Evolutionary conservation across 2,329 filamentous ascomycete species (phyloP).

Genomic region (Cytospora chrysosperma): DNA sequence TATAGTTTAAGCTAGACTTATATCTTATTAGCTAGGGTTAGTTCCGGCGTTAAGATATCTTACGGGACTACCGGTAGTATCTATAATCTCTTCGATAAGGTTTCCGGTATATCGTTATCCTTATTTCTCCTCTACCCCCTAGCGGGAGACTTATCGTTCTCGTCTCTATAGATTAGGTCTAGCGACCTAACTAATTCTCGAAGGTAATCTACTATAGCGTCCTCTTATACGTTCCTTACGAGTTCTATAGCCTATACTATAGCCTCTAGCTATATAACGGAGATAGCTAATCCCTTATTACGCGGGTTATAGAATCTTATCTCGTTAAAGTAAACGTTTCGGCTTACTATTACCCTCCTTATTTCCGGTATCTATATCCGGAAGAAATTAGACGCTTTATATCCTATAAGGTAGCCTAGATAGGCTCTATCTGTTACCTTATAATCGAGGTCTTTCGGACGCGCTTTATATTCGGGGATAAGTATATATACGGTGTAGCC

Average conservation of each 20-base stretch:
- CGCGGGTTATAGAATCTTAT: not conserved
- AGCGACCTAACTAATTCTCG: too few relatives aligned
- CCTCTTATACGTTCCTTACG: not conserved
- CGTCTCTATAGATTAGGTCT: too few relatives aligned
- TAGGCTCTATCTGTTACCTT: not conserved
- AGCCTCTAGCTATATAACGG: not conserved
- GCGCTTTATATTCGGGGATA: not conserved
- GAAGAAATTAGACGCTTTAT: not conserved
- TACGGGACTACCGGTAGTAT: too few relatives aligned
- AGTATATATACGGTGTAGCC: not conserved
- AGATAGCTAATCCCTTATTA: not conserved
- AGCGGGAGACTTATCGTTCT: too few relatives aligned
- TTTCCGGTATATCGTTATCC: too few relatives aligned
- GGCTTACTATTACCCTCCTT: not conserved
- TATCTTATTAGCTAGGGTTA: too few relatives aligned
- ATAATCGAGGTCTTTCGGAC: not conserved
- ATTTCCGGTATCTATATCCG: not conserved
- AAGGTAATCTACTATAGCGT: not conserved
- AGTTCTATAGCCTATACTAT: not conserved
- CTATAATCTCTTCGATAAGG: too few relatives aligned
- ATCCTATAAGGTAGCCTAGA: not conserved
- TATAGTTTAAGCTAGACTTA: too few relatives aligned
- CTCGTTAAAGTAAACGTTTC: not conserved
- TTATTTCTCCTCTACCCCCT: too few relatives aligned
- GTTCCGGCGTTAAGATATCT: too few relatives aligned